phyloP scores from a whole-genome alignment of 179 eudicot species.

The Vitellaria paradoxa region DNA sequence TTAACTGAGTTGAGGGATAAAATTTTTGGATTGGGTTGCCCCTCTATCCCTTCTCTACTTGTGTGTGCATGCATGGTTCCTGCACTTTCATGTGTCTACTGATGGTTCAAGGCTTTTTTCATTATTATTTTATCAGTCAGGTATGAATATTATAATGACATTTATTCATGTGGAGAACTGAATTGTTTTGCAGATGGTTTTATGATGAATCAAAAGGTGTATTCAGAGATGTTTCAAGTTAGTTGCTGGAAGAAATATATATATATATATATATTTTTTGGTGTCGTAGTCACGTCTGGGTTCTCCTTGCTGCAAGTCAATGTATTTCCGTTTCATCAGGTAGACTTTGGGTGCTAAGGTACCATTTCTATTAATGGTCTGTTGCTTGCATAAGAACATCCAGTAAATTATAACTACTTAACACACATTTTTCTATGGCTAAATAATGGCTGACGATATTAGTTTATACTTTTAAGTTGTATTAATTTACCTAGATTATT shows the following conservation, averaged over 20 bases:
- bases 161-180: not conserved
- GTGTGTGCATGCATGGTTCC: not conserved
- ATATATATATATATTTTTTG: constrained; percentile 14
- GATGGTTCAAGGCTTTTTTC: not conserved
- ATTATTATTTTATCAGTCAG: not conserved
- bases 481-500: too few relatives aligned
- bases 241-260: constrained; percentile 20
- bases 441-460: too few relatives aligned
- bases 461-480: too few relatives aligned
- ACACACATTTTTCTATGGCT: too few relatives aligned
- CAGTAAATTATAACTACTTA: too few relatives aligned
- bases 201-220: constrained; percentile 73
- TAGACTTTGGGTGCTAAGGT: constrained; percentile 10
- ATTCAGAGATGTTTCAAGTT: constrained; percentile 74
- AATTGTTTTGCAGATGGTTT: constrained; percentile 68
- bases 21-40: not conserved
- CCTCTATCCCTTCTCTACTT: not conserved
- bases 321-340: constrained; percentile 25
- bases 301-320: not conserved
- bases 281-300: constrained; percentile 16
- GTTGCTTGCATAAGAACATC: too few relatives aligned
- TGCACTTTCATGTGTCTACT: not conserved
- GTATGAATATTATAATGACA: not conserved
- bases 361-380: not conserved
- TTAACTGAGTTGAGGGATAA: not conserved